Evolutionary conservation across 352 stramenopile genomes (phyloP).

Genomic region (Thalassiosira hispida): DNA sequence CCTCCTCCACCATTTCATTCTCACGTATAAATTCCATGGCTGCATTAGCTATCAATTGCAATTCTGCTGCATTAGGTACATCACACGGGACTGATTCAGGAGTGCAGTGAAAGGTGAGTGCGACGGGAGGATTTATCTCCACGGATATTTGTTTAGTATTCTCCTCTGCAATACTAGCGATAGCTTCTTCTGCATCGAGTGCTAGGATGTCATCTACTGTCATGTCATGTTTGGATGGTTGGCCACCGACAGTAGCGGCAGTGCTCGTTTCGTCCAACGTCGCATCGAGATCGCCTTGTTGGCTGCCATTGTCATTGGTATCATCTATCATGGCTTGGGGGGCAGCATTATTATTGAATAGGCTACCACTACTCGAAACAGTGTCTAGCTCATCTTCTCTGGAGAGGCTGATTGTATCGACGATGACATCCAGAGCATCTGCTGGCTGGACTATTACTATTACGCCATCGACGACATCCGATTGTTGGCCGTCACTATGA

Average conservation of each 20-base stretch:
- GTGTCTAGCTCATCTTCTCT: neutral
- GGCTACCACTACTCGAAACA: neutral
- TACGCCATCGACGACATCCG: neutral
- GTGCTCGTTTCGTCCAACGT: too few species aligned
- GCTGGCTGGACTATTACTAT: neutral
- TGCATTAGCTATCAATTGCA: neutral
- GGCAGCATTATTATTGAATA: neutral
- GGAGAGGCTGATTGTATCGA: neutral
- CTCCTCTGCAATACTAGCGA: neutral
- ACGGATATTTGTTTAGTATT: slow-evolving; percentile 1
- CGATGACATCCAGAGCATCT: neutral
- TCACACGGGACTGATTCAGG: slow-evolving; percentile 7
- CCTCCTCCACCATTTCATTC: neutral
- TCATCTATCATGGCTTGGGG: too few species aligned
- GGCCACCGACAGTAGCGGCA: too few species aligned
- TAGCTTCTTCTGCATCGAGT: neutral
- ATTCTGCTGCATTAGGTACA: neutral
- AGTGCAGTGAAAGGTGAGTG: slow-evolving; percentile 4
- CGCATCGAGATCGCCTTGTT: neutral
- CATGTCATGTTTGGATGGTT: too few species aligned
- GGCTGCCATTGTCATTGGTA: neutral
- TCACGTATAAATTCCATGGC: slow-evolving; percentile 8
- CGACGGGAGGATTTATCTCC: slow-evolving; percentile 6
- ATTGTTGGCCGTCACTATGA: neutral
- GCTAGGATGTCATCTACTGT: too few species aligned